Evolutionary conservation across 1,284 basidiomycete species (phyloP).

Genomic region (Fomitopsis betulina): DNA sequence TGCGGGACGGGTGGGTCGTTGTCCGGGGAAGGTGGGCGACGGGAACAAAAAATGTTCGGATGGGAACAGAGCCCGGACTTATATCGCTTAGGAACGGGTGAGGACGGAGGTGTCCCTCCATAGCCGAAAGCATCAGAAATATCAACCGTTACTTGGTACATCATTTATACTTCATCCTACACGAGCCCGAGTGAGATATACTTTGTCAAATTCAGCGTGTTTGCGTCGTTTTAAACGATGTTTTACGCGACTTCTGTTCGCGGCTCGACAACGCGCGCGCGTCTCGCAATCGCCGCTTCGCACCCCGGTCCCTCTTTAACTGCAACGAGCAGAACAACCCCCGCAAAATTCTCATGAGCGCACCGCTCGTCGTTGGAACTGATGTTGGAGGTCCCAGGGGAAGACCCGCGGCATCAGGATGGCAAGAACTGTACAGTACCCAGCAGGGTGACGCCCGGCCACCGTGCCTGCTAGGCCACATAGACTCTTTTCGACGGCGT

Average conservation of each 20-base stretch:
- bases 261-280: neutral
- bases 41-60: slow-evolving; percentile 16
- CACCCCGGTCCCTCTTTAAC: slow-evolving; percentile 2
- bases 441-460: neutral
- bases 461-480: neutral
- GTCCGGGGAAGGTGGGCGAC: slow-evolving; percentile 14
- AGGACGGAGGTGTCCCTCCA: slow-evolving; percentile 1
- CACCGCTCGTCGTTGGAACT: neutral
- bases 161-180: neutral
- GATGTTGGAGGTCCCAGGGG: neutral
- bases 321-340: neutral
- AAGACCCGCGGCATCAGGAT: neutral
- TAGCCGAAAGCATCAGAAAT: slow-evolving; percentile 8
- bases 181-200: slow-evolving; percentile 1
- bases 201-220: slow-evolving; percentile 1
- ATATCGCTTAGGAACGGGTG: slow-evolving; percentile 19
- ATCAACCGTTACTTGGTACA: slow-evolving; percentile 1
- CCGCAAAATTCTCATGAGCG: neutral
- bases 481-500: neutral
- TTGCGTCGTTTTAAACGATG: neutral
- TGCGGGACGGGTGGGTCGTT: slow-evolving; percentile 8
- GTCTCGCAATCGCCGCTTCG: neutral
- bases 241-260: neutral
- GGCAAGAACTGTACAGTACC: neutral
- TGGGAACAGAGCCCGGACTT: slow-evolving; percentile 18